Percentiles rank a stretch among this genome's conserved stretches.
These are phyloP conservation scores for Erysimum cheiranthoides DNA, from an alignment of 345 rosid species.

Conservation along the genomic window DNA sequence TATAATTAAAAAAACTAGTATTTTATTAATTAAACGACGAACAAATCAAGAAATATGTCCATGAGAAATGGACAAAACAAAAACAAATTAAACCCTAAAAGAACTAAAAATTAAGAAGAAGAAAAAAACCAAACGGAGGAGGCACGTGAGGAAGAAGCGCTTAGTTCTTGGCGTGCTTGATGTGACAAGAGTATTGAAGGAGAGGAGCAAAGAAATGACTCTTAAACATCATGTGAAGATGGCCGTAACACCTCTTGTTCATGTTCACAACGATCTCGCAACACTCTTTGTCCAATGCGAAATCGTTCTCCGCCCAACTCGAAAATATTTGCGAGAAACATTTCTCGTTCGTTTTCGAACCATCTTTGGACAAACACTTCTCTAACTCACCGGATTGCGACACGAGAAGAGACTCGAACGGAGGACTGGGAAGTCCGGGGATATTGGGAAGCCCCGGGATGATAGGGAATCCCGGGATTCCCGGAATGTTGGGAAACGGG, in stretches of 20 bases:
- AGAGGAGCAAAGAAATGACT: slow-evolving; percentile 49
- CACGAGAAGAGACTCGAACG: slow-evolving; percentile 36
- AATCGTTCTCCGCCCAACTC: slow-evolving; percentile 44
- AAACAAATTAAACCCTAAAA: slow-evolving; percentile 26
- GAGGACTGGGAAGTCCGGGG: slow-evolving; percentile 16
- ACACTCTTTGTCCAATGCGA: slow-evolving; percentile 42
- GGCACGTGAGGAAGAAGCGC: not conserved
- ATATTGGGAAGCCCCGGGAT: slow-evolving; percentile 13
- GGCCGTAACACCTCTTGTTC: slow-evolving; percentile 32
- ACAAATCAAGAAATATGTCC: slow-evolving; percentile 16
- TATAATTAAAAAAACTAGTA: not conserved
- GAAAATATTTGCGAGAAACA: slow-evolving; percentile 45
- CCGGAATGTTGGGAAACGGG: slow-evolving; percentile 27
- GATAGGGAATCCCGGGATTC: slow-evolving; percentile 10
- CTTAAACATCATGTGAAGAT: slow-evolving; percentile 43
- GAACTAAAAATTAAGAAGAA: not conserved
- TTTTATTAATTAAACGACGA: slow-evolving; percentile 28
- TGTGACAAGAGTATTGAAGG: slow-evolving; percentile 45
- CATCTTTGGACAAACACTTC: slow-evolving; percentile 36
- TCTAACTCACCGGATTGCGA: slow-evolving; percentile 36
- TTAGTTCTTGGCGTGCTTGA: slow-evolving; percentile 41
- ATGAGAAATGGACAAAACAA: slow-evolving; percentile 28
- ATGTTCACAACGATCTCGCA: slow-evolving; percentile 41
- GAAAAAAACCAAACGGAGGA: slow-evolving; percentile 3
- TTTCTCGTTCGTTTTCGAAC: slow-evolving; percentile 23